These are phyloP conservation scores for Piromyces sp. DNA, from an alignment of 192 early-diverging fungal genomes.

Conservation along the genomic window DNA sequence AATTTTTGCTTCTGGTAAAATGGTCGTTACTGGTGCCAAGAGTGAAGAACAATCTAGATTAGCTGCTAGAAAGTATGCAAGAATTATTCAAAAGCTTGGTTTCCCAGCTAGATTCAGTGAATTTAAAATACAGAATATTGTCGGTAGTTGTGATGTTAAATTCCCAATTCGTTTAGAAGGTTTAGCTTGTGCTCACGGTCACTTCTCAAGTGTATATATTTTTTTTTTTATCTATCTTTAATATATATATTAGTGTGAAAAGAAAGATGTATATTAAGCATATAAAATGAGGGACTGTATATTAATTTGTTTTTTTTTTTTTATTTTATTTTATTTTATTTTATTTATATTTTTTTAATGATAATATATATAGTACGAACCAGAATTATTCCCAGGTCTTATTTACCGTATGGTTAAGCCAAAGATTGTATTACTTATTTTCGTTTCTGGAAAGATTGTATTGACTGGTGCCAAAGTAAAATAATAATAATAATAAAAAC, in stretches of 20 bases:
- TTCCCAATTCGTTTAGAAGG: conserved; percentile 98
- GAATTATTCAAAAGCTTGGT: conserved; percentile 96
- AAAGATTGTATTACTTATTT: conserved; percentile 95
- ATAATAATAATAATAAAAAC: too few relatives aligned
- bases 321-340: too few relatives aligned
- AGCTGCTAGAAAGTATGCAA: conserved; percentile 94
- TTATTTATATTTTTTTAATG: too few relatives aligned
- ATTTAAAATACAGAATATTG: conserved; percentile 99
- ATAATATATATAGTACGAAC: conserved; percentile 40
- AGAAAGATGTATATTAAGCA: too few relatives aligned
- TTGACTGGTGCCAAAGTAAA: conserved; percentile 89
- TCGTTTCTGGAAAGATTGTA: conserved; percentile 98
- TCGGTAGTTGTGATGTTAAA: conserved; percentile 97
- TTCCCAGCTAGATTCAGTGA: conserved; percentile 95
- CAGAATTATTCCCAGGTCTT: conserved; percentile 95
- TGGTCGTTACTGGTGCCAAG: conserved; percentile 64
- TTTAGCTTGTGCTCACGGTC: conserved; percentile 78
- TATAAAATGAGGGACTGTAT: too few relatives aligned
- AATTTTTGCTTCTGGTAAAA: conserved; percentile 98
- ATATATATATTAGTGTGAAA: too few relatives aligned
- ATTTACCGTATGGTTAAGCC: conserved; percentile 98
- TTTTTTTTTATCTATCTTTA: conserved; percentile 1
- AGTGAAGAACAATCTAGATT: conserved; percentile 94
- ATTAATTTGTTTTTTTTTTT: too few relatives aligned
- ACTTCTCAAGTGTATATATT: conserved; percentile 64